phyloP scores from a whole-genome alignment of 768 basidiomycete species.

The Sporobolomyces pararoseus region DNA sequence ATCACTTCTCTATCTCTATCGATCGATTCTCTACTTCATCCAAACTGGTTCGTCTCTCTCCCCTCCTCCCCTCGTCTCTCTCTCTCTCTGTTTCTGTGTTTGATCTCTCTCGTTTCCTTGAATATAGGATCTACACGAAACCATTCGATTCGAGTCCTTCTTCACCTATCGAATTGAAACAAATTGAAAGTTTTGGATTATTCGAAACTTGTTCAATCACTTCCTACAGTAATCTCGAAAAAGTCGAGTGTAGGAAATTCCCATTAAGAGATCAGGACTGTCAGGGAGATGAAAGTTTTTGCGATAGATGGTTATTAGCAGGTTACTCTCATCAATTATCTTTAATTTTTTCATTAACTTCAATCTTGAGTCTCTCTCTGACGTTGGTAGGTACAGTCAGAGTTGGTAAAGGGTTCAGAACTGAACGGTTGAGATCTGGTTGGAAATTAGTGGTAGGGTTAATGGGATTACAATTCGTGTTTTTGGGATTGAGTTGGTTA shows the following conservation, averaged over 20 bases:
- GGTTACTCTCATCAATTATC: slow-evolving; percentile 36
- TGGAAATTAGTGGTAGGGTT: slow-evolving; percentile 32
- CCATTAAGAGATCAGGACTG: slow-evolving; percentile 19
- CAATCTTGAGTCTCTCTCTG: slow-evolving; percentile 15
- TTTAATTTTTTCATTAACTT: slow-evolving; percentile 17
- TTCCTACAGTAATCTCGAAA: neutral
- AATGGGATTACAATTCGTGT: slow-evolving; percentile 3
- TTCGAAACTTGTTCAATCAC: slow-evolving; percentile 6
- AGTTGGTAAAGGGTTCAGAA: slow-evolving; percentile 23
- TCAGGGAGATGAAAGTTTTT: neutral
- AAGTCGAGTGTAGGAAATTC: slow-evolving; percentile 18
- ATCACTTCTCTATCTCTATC: slow-evolving; percentile 9
- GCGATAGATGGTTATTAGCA: slow-evolving; percentile 22
- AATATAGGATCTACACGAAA: neutral
- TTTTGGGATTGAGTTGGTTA: slow-evolving; percentile 6
- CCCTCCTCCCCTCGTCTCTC: neutral
- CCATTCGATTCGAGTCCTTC: neutral
- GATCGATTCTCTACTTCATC: neutral
- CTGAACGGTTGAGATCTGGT: slow-evolving; percentile 17
- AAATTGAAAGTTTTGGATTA: neutral
- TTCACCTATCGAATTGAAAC: neutral
- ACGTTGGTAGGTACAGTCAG: slow-evolving; percentile 9
- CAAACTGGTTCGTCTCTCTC: slow-evolving; percentile 1
- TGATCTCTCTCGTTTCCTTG: neutral
- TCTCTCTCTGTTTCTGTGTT: neutral